phyloP scores from a whole-genome alignment of 2,329 filamentous ascomycete species.

The Penicillium occitanis region DNA sequence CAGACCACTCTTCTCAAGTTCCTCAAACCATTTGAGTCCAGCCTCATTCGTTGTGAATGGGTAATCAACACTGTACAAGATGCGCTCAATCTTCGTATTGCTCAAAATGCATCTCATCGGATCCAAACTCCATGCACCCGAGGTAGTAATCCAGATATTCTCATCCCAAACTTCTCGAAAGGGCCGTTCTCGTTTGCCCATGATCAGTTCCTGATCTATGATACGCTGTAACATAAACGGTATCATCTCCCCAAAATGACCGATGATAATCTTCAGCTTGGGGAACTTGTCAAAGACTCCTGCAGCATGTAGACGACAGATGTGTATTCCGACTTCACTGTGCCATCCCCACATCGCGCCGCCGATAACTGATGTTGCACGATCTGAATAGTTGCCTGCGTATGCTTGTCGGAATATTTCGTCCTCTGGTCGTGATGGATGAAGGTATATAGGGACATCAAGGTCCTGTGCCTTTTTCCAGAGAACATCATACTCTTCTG shows the following conservation, averaged over 20 bases:
- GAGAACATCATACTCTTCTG: neutral
- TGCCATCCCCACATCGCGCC: conserved; percentile 10
- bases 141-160: conserved; percentile 3
- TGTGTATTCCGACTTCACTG: conserved; percentile 3
- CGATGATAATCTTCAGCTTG: neutral
- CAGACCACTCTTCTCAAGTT: neutral
- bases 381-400: neutral
- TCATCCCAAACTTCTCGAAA: neutral
- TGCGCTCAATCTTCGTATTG: conserved; percentile 3
- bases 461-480: neutral
- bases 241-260: neutral
- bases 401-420: neutral
- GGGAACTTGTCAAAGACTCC: neutral
- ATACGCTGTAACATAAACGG: neutral
- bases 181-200: neutral
- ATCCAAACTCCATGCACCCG: conserved; percentile 1
- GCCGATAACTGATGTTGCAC: neutral
- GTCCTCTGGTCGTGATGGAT: neutral
- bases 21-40: neutral
- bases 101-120: neutral
- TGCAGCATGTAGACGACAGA: neutral
- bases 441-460: neutral
- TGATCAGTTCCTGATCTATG: neutral
- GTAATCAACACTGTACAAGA: conserved; percentile 3
- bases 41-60: neutral